A percentile compares a stretch with the other conserved stretches of the same genome.
Conservation (phyloP, 768 basidiomycete genomes). For the Mycena vulgaris region DNA sequence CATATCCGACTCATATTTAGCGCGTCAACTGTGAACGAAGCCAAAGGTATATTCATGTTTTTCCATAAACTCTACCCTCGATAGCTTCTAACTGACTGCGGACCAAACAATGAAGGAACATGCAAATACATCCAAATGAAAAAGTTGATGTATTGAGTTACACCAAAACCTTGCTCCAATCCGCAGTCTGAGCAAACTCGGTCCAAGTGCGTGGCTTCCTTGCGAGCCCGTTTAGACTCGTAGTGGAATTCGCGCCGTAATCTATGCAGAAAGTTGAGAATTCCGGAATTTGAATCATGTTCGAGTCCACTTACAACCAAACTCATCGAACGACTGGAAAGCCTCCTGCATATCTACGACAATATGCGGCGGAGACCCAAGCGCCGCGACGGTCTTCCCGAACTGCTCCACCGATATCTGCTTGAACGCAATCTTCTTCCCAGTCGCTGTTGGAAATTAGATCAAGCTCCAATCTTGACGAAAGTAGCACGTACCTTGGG, state of each 20-base stretch:
- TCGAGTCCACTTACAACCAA: constrained; percentile 15
- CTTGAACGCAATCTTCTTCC: constrained; percentile 13
- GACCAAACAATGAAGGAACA: too few species aligned
- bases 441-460: not conserved
- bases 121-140: too few species aligned
- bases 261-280: not conserved
- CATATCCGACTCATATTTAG: too few species aligned
- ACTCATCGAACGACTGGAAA: not conserved
- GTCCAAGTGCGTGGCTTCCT: not conserved
- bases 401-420: not conserved
- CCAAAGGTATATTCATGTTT: too few species aligned
- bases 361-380: constrained; percentile 14
- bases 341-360: not conserved
- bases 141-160: too few species aligned
- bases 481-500: constrained; percentile 9
- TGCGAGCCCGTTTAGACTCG: not conserved
- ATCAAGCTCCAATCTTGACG: not conserved
- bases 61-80: too few species aligned
- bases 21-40: too few species aligned
- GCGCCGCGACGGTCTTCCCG: not conserved
- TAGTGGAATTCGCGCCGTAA: not conserved
- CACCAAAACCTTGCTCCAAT: constrained; percentile 22
- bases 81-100: too few species aligned
- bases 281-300: not conserved
- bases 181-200: constrained; percentile 1